Percentiles rank a stretch among this genome's conserved stretches.
Conservation (phyloP, 108 stramenopile species). For the Bacterosira constricta region DNA sequence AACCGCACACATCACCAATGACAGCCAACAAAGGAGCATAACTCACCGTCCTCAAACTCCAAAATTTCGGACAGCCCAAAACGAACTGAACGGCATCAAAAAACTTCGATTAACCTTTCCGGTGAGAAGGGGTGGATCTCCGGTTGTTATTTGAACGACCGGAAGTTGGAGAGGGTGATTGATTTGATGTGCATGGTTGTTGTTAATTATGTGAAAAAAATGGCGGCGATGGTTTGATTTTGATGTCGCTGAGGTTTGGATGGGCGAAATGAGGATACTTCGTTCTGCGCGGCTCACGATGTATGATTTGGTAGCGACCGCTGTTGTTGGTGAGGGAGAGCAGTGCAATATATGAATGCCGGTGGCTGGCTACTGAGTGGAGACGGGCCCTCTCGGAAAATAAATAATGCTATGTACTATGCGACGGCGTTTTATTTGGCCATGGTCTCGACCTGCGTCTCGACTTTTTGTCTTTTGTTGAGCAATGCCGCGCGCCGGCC, state of each 20-base stretch:
- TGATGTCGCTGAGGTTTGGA: neutral
- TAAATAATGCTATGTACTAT: no score
- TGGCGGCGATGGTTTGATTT: neutral
- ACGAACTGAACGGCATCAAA: conserved; percentile 99
- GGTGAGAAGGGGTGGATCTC: conserved; percentile 96
- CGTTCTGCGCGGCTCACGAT: neutral
- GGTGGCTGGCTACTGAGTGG: no score
- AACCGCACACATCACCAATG: no score
- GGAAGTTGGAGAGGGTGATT: conserved; percentile 95
- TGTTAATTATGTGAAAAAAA: neutral
- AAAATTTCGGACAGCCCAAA: conserved; percentile 89
- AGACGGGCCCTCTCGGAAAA: no score
- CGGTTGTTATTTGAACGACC: conserved; percentile 92
- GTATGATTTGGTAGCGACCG: neutral
- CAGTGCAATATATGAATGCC: no score
- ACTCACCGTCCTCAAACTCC: conserved; percentile 83
- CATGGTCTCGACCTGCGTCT: no score
- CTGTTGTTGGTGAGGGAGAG: neutral
- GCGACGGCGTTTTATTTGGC: no score
- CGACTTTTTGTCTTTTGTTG: no score
- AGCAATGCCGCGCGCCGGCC: no score
- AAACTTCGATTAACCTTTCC: conserved; percentile 96
- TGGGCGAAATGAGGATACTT: neutral
- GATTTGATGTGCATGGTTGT: conserved; percentile 98
- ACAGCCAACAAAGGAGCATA: no score